Evolutionary conservation across 2,329 filamentous ascomycete species (phyloP).

Genomic region (Sporothrix luriei): DNA sequence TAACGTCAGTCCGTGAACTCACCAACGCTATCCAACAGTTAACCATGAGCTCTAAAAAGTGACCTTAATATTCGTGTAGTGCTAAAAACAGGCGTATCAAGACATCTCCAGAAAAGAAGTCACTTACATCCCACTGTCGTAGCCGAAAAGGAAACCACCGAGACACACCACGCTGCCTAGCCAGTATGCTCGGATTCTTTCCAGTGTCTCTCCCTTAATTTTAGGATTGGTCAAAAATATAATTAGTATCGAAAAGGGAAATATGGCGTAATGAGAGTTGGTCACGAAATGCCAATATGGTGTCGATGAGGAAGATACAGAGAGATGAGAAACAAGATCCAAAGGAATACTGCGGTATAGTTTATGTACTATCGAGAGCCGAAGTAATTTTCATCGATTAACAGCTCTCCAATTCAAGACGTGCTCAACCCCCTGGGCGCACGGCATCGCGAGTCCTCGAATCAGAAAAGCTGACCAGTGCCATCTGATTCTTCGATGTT

Average conservation of each 20-base stretch:
- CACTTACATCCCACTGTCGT: conserved; percentile 28
- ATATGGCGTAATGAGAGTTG: neutral
- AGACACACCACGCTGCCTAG: conserved; percentile 22
- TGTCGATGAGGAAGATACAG: neutral
- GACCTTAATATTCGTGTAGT: neutral
- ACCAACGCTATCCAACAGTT: conserved; percentile 19
- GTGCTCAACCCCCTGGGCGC: conserved; percentile 17
- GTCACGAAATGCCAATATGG: neutral
- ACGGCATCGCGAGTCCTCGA: conserved; percentile 24
- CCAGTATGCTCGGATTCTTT: conserved; percentile 22
- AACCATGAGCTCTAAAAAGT: neutral
- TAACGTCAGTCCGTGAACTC: neutral
- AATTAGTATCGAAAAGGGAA: neutral
- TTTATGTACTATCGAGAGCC: neutral
- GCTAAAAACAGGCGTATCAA: neutral
- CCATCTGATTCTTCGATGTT: neutral
- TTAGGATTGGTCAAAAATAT: neutral
- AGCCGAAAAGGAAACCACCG: conserved; percentile 27
- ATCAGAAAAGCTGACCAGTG: conserved; percentile 9
- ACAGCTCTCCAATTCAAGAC: conserved; percentile 14
- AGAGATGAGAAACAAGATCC: neutral
- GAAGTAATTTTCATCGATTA: neutral
- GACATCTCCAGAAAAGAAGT: neutral
- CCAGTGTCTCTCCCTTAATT: conserved; percentile 12
- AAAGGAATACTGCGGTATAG: neutral